These are phyloP conservation scores for Pythium phragmiticola DNA, from an alignment of 352 stramenopile species.

Conservation along the genomic window DNA sequence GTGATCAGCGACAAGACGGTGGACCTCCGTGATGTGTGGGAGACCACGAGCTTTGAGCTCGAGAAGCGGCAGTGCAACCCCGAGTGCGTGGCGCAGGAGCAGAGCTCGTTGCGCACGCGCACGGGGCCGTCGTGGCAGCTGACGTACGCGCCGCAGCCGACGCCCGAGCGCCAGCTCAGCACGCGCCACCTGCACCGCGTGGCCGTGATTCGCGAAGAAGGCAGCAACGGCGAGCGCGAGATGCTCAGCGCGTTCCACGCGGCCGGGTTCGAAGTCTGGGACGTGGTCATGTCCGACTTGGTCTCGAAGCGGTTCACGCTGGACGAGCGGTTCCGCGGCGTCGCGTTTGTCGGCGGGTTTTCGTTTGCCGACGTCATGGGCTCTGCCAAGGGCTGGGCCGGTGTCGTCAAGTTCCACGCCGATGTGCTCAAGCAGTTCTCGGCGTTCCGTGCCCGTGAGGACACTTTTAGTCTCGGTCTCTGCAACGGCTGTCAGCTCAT, in stretches of 20 bases:
- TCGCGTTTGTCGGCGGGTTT: conserved; percentile 99
- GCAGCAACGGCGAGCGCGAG: conserved; percentile 98
- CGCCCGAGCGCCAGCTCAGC: conserved; percentile 77
- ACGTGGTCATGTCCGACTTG: conserved; percentile 97
- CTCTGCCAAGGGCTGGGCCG: conserved; percentile 98
- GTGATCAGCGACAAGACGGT: conserved; percentile 74
- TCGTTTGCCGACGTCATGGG: conserved; percentile 99
- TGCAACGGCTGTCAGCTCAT: conserved; percentile 99
- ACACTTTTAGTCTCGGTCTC: conserved; percentile 99
- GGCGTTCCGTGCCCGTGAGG: conserved; percentile 91
- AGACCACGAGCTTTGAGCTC: conserved; percentile 98
- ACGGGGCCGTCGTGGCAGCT: conserved; percentile 88
- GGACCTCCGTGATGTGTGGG: conserved; percentile 96
- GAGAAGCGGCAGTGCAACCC: conserved; percentile 98
- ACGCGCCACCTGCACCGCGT: conserved; percentile 92
- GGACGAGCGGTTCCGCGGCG: conserved; percentile 93
- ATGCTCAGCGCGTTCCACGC: conserved; percentile 97
- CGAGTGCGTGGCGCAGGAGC: conserved; percentile 94
- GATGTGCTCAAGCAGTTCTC: conserved; percentile 96
- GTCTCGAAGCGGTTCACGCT: conserved; percentile 89
- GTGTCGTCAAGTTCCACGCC: conserved; percentile 97
- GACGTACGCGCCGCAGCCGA: conserved; percentile 84
- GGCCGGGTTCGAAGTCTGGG: conserved; percentile 98
- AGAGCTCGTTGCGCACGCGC: conserved; percentile 87
- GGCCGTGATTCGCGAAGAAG: conserved; percentile 97